Base-by-base conservation (phyloP, 2,329 filamentous ascomycete genomes). In the Calonectria henricotiae region DNA sequence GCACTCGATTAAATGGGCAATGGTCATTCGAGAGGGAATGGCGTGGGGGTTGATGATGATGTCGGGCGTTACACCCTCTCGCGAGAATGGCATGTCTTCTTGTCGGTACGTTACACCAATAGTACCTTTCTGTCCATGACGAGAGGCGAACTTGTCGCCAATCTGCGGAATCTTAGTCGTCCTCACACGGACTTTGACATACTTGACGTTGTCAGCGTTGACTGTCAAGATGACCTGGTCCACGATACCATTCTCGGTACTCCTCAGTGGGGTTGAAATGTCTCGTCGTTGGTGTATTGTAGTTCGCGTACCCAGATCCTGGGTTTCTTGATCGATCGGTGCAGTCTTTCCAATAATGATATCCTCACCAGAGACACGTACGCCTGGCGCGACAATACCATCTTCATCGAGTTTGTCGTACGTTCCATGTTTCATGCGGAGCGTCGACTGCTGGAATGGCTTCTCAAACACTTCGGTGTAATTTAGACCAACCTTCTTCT, bases 21-120 rank as follows among this genome's bases (percentile, higher is more conserved):
- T 99, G 3, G 97, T 99, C 96, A 99, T 99, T 90, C 96, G 96
- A 66, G 96, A 99, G 0, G 96, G 96, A 89, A 99, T 99, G 80
- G 96, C 97, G 88, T 99, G 96, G 1, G 96, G 96, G 83, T 99
- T 99, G 88, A 99, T 98, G 83, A 99, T 98, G 73, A 99, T 89
- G 83, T 99, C 97, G 0, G 97, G 96, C 0, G 93, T 93, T 64
- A 99, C 89, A 78, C 97, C 96, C 81, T 98, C 94, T 43, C 91
- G 88, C 3, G 94, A 96, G 83, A 99, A 99, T 0, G 97, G 97
- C 97, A 99, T 99, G 80, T 99, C 97, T 83, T 99, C 96, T 78
- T 97, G 94, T 61, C 96, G 91, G 83, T 97, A 99, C 1, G 96
- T 98, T 75, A 99, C 96, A 90, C 97, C 97, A 80, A 99, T 98